These are phyloP conservation scores for Trypanosoma conorhini DNA, from an alignment of 208 protist species.

Conservation along the genomic window DNA sequence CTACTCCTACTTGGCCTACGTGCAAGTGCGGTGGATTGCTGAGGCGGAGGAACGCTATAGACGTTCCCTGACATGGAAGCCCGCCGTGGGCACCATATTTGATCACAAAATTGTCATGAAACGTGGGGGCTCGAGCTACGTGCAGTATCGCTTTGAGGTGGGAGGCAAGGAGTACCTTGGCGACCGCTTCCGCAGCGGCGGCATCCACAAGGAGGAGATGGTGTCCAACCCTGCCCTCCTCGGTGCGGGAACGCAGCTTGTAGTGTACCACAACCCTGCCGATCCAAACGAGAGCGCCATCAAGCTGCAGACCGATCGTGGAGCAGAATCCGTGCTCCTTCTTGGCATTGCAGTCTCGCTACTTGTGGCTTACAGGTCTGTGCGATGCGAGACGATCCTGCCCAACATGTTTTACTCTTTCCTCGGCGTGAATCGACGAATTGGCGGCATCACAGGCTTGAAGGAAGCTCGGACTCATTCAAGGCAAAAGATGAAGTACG, in stretches of 20 bases:
- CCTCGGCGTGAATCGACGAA: slow-evolving; percentile 68
- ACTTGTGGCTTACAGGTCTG: slow-evolving; percentile 77
- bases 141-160: slow-evolving; percentile 84
- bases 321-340: slow-evolving; percentile 71
- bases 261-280: slow-evolving; percentile 89
- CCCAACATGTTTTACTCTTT: slow-evolving; percentile 93
- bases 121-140: slow-evolving; percentile 74
- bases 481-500: slow-evolving; percentile 84
- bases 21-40: slow-evolving; percentile 67
- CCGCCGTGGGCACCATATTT: slow-evolving; percentile 83
- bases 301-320: slow-evolving; percentile 81
- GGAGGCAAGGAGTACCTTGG: slow-evolving; percentile 74
- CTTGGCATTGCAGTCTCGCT: slow-evolving; percentile 62
- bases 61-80: slow-evolving; percentile 82
- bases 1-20: slow-evolving; percentile 74
- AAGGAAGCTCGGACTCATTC: slow-evolving; percentile 64
- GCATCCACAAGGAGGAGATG: slow-evolving; percentile 86
- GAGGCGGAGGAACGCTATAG: slow-evolving; percentile 85
- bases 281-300: slow-evolving; percentile 84
- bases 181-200: slow-evolving; percentile 84
- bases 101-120: slow-evolving; percentile 90
- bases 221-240: slow-evolving; percentile 78
- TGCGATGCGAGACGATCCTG: slow-evolving; percentile 92
- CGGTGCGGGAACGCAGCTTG: slow-evolving; percentile 83
- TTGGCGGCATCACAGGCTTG: slow-evolving; percentile 73